Base-by-base conservation (phyloP, 805 yeast genomes). In the Candida nonsorbophila region DNA sequence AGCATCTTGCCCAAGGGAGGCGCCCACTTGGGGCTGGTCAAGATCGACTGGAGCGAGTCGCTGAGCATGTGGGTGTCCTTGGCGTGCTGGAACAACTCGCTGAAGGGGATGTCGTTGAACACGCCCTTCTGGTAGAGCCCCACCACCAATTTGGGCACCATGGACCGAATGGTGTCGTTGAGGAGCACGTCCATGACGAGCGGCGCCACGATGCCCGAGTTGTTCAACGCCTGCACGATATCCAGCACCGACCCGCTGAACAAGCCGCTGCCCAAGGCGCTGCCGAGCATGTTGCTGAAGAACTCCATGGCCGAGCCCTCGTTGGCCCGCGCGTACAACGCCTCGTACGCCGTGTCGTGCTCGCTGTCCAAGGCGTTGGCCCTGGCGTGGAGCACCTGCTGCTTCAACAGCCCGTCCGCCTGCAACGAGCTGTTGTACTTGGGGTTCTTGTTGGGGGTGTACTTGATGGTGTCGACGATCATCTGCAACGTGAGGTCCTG, bases 301-400 rank as follows among this genome's bases (percentile, higher is more conserved):
- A 63, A 62, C 4, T 44, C 34, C 24, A 37, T 36, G 2, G 64
- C 55, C 5, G 63, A 49, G 5, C 70, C 69, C 8, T 33, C 36
- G 17, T 34, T 34, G 31, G 27, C 40, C 22, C 17, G 29, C 22
- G 20, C 30, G 11, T n/a, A 22, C 21, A 23, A 17, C 11, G 11
- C 24, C 20, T 10, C 33, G 12, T 6, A 15, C 15, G 34, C 28
- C 11, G 25, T 29, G 22, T 40, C 33, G 21, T 33, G 27, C 22
- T 42, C 41, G 4, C 57, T 53, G 25, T 51, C 54, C 38, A n/a
- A n/a, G n/a, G n/a, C n/a, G n/a, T n/a, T n/a, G n/a, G n/a, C n/a
- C n/a, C n/a, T n/a, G n/a, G n/a, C n/a, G n/a, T n/a, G n/a, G n/a
- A n/a, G n/a, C n/a, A 18, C 7, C 7, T 18, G 20, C 7, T 18